These are phyloP conservation scores for Stephania japonica DNA, from an alignment of 164 flowering plant species.

Conservation along the genomic window DNA sequence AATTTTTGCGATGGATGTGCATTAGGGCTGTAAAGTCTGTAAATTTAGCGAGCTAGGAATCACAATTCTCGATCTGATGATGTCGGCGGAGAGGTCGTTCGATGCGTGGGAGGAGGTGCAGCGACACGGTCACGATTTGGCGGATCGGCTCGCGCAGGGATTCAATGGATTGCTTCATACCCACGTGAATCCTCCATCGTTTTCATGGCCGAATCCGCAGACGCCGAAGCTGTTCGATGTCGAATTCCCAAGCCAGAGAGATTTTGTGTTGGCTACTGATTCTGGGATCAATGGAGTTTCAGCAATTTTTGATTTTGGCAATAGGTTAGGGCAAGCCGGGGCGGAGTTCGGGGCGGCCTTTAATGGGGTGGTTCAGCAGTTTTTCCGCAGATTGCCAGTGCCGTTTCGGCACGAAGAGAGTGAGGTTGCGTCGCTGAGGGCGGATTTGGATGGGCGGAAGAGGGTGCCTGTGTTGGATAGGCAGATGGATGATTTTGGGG, in stretches of 20 bases:
- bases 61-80: background rate
- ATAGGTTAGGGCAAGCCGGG: slow-evolving; percentile 82
- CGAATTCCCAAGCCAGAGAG: slow-evolving; percentile 46
- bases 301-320: slow-evolving; percentile 82
- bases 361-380: slow-evolving; percentile 77
- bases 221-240: slow-evolving; percentile 51
- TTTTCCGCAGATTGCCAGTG: slow-evolving; percentile 59
- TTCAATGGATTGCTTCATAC: slow-evolving; percentile 66
- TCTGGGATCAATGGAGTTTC: slow-evolving; percentile 58
- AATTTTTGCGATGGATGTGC: no score
- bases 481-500: slow-evolving; percentile 38
- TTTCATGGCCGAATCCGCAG: slow-evolving; percentile 66
- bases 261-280: slow-evolving; percentile 30
- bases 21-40: no score
- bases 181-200: slow-evolving; percentile 58
- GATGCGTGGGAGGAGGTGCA: slow-evolving; percentile 99
- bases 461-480: slow-evolving; percentile 23
- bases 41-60: background rate
- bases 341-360: slow-evolving; percentile 71
- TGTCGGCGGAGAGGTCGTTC: slow-evolving; percentile 53
- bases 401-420: slow-evolving; percentile 55
- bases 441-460: slow-evolving; percentile 26
- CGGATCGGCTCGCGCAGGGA: slow-evolving; percentile 81
- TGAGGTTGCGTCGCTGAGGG: slow-evolving; percentile 21
- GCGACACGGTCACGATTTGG: slow-evolving; percentile 86